These are phyloP conservation scores for Xylaria sp. DNA, from an alignment of 2,329 filamentous ascomycete species.

Conservation along the genomic window DNA sequence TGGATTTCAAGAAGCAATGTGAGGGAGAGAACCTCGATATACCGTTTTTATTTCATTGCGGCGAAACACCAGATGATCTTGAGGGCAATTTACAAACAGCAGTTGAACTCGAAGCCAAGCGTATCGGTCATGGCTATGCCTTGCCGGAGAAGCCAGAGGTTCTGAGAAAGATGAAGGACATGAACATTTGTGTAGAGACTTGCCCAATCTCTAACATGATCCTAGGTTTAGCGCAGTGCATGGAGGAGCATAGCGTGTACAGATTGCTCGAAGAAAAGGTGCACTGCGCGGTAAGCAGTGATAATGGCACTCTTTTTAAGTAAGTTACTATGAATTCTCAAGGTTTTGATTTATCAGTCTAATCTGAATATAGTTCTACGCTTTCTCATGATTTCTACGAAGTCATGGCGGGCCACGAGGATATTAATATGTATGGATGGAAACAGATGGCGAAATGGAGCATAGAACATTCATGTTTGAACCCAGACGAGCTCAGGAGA, in stretches of 20 bases:
- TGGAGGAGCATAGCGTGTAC: constrained; percentile 75
- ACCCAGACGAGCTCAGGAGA: constrained; percentile 53
- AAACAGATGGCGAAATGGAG: constrained; percentile 75
- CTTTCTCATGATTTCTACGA: constrained; percentile 84
- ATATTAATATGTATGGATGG: constrained; percentile 77
- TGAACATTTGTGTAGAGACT: constrained; percentile 76
- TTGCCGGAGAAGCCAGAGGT: constrained; percentile 73
- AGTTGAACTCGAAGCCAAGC: constrained; percentile 71
- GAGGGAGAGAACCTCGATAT: constrained; percentile 62
- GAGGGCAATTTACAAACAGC: constrained; percentile 78
- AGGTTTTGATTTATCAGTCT: not conserved
- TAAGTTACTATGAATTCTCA: constrained; percentile 47
- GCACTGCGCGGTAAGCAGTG: constrained; percentile 78
- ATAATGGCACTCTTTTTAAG: constrained; percentile 80
- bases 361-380: constrained; percentile 64
- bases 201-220: constrained; percentile 84
- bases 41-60: constrained; percentile 81
- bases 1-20: constrained; percentile 61
- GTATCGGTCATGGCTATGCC: constrained; percentile 80
- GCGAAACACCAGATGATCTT: constrained; percentile 75
- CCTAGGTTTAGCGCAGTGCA: constrained; percentile 73
- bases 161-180: constrained; percentile 72
- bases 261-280: constrained; percentile 76
- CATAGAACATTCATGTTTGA: constrained; percentile 68
- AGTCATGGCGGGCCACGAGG: constrained; percentile 73